A percentile compares a stretch with the other conserved stretches of the same genome.
phyloP scores from a whole-genome alignment of 2,329 filamentous ascomycete genomes.

The Penicillium sp. region DNA sequence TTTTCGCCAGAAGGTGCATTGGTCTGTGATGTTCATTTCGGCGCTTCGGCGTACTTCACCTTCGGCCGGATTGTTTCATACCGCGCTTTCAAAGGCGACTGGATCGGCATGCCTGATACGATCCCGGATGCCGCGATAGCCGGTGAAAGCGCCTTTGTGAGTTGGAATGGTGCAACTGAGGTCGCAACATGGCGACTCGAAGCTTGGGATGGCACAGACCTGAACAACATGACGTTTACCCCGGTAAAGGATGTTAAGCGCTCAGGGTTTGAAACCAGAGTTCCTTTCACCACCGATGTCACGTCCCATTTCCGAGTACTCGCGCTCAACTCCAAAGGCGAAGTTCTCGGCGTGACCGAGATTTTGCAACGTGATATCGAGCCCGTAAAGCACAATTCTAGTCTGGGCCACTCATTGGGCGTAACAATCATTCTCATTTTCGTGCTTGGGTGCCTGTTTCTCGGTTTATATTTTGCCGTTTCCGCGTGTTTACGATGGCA shows the following conservation, averaged over 20 bases:
- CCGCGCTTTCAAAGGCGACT: conserved; percentile 58
- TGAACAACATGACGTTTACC: conserved; percentile 21
- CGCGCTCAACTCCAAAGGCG: conserved; percentile 24
- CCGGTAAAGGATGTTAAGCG: conserved; percentile 19
- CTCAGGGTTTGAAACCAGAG: conserved; percentile 28
- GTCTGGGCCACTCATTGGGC: conserved; percentile 6
- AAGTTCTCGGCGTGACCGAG: conserved; percentile 26
- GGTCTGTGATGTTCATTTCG: conserved; percentile 37
- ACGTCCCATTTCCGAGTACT: conserved; percentile 24
- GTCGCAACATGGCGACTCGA: conserved; percentile 34
- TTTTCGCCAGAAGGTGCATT: conserved; percentile 34
- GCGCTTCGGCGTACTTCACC: conserved; percentile 51
- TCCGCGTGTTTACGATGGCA: conserved; percentile 1
- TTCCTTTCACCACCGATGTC: conserved; percentile 13
- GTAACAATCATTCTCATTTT: conserved; percentile 10
- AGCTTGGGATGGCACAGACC: conserved; percentile 19
- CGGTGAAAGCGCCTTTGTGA: conserved; percentile 30
- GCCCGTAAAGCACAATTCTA: background rate
- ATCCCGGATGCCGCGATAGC: conserved; percentile 27
- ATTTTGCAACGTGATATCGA: conserved; percentile 12
- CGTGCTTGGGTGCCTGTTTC: conserved; percentile 12
- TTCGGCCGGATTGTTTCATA: conserved; percentile 59
- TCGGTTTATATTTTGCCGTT: conserved; percentile 18
- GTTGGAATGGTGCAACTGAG: conserved; percentile 45
- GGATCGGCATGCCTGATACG: conserved; percentile 55